Base-by-base conservation (phyloP, 352 stramenopile species). In the Phytophthora ohioensis region DNA sequence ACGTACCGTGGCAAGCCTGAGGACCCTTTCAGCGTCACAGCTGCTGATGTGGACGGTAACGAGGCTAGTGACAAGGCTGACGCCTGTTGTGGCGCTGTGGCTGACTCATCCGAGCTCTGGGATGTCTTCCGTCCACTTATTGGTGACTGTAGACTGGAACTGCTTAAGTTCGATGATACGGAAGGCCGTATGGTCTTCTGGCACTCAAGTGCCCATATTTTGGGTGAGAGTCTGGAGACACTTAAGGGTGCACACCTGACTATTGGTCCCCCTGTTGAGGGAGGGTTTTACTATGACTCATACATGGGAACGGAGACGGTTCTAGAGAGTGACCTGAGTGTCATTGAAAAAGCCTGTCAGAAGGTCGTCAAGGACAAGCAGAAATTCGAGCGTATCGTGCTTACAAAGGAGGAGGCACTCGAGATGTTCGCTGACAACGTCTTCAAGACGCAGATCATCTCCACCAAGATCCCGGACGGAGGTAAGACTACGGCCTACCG, bases 241-340 rank as follows among this genome's bases (percentile, higher is more conserved):
- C 80, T 98, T 55, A 99, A 99, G 80, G 98, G 98, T 47, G 91
- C 80, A 53, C 95, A 99, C 67, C 85, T 99, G 41, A 99, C 97
- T 5, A 99, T 99, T 75, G 98, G 98, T 11, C 98, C 98, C 27
- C 96, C 70, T 92, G 38, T 82, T 27, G 91, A 98, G 43, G 93
- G 95, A 55, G 98, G 98, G 17, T 99, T 99, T 73, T 99, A 99
- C 81, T 99, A 99, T 76, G 98, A 99, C 90, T 97, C 93, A 67
- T 99, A 99, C 87, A 99, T 99, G 95, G 98, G 98, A 60, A 80
- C 85, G 31, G 70, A 92, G 70, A 83, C 81, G 32, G 73, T 92
- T 17, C 65, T 64, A 0, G 88, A 96, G 78, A 88, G 75, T 68
- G 92, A 98, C 32, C 81, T 97, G 57, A 88, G 79, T n/a, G 87